Evolutionary conservation across 2,329 filamentous ascomycete genomes (phyloP), one percentile per base, ranked within the genome.

Genomic region (Colletotrichum horii): DNA sequence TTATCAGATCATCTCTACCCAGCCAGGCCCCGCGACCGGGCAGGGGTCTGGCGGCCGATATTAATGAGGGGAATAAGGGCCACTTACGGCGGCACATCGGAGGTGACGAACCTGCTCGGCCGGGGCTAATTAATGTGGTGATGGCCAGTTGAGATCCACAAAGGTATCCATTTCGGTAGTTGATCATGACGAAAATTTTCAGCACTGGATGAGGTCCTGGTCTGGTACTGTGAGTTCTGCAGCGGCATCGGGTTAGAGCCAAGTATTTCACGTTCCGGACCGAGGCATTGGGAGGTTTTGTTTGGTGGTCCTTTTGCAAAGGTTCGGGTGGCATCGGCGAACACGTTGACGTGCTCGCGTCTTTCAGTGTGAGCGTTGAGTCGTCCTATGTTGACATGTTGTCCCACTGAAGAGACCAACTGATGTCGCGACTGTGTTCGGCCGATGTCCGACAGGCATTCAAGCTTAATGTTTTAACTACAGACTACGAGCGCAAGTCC

Each of bases 1-100:
- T 75, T 75, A 72, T 72, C 73, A 67, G 73, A 75, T 75, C 69
- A 72, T 71, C 68, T 75, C 15, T 30, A 66, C 55, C 34, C 36
- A 22, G 52, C 32, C 24, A 58, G 26, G 60, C 48, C 71, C 61
- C 55, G 36, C 62, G 68, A 36, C 15, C 4, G 32, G 55, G 43
- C 62, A 64, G 38, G 62, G 73, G n/a, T 48, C 26, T 11, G n/a
- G n/a, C n/a, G 43, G 36, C 19, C 38, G 38, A 36, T 36, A 64
- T 72, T 24, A 28, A 22, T 58, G 69, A 72, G 62, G 67, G 26
- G 38, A 52, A 12, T 24, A 16, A 28, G 66, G 12, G 55, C 73
- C 69, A 67, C 69, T 67, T 67, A 22, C 69, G 55, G 64, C n/a
- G 32, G 12, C 64, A 72, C 69, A 68, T 67, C 69, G 69, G 62